Percentiles rank a stretch among this genome's conserved stretches.
Conservation (phyloP, 2,329 filamentous ascomycete species). For the Cadophora luteo-olivacea region DNA sequence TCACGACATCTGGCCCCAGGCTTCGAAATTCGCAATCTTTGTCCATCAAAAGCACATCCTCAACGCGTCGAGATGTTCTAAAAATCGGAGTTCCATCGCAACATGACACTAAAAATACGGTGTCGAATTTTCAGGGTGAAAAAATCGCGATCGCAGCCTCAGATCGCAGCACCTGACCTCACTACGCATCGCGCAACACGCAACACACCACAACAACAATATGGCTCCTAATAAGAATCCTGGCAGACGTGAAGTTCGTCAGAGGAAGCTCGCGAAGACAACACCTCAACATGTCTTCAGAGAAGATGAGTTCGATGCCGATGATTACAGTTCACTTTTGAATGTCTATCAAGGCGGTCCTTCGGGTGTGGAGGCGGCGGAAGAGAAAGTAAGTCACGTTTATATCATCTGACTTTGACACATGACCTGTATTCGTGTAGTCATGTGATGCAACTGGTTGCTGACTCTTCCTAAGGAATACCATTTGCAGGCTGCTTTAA, state of each 20-base stretch:
- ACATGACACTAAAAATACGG: slow-evolving; percentile 35
- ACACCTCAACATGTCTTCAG: slow-evolving; percentile 63
- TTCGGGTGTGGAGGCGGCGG: slow-evolving; percentile 94
- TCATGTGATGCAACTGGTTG: not conserved
- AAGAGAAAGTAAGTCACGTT: slow-evolving; percentile 74
- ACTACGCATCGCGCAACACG: not conserved
- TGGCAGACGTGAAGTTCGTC: slow-evolving; percentile 44
- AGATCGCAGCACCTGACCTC: slow-evolving; percentile 30
- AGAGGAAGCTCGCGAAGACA: slow-evolving; percentile 64
- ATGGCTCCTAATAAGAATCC: slow-evolving; percentile 37
- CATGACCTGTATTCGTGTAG: slow-evolving; percentile 27
- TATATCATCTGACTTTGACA: slow-evolving; percentile 25
- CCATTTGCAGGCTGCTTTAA: slow-evolving; percentile 46
- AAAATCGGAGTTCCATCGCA: slow-evolving; percentile 36
- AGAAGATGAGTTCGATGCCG: slow-evolving; percentile 88
- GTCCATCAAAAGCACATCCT: slow-evolving; percentile 40
- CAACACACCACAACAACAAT: not conserved
- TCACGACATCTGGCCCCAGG: not conserved
- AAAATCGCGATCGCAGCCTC: slow-evolving; percentile 37
- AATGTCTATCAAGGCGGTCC: slow-evolving; percentile 75
- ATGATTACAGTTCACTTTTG: slow-evolving; percentile 77
- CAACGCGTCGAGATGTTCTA: slow-evolving; percentile 33
- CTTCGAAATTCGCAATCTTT: slow-evolving; percentile 11
- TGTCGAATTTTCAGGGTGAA: slow-evolving; percentile 40
- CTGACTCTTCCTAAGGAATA: slow-evolving; percentile 42